Conservation (phyloP, 2,329 filamentous ascomycete species). For the Hymenoscyphus infarciens region DNA sequence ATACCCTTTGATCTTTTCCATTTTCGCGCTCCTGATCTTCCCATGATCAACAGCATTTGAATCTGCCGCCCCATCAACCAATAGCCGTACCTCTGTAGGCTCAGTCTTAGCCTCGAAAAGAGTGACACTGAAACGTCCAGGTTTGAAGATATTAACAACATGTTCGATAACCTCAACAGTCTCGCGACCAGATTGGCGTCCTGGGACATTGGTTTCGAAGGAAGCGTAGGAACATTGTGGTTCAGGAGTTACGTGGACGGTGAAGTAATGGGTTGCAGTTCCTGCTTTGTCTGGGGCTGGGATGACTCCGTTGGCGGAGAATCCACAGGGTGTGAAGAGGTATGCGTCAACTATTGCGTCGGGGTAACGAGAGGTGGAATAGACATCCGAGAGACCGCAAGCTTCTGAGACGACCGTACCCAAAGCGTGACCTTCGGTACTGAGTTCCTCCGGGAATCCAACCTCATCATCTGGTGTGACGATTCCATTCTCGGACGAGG, state of each 20-base stretch:
- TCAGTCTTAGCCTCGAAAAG: constrained; percentile 83
- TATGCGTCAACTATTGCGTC: constrained; percentile 94
- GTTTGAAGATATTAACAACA: constrained; percentile 93
- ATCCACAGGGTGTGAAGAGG: constrained; percentile 93
- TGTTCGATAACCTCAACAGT: constrained; percentile 90
- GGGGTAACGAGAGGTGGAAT: constrained; percentile 80
- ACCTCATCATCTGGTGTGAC: constrained; percentile 54
- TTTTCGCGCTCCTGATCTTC: constrained; percentile 44
- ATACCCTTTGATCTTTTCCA: constrained; percentile 79
- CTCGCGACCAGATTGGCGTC: constrained; percentile 79
- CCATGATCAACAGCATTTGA: constrained; percentile 39
- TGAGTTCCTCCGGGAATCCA: constrained; percentile 67
- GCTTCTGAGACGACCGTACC: constrained; percentile 88
- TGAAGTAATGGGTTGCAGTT: constrained; percentile 79
- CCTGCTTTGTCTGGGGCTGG: constrained; percentile 63
- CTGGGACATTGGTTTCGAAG: constrained; percentile 96
- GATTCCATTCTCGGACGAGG: constrained; percentile 57
- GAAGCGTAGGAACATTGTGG: constrained; percentile 96
- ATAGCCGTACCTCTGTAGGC: constrained; percentile 21
- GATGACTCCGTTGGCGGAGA: constrained; percentile 94
- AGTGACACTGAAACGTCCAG: constrained; percentile 95
- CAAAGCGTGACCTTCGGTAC: constrained; percentile 89
- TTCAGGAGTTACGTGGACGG: constrained; percentile 96
- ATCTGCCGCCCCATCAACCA: constrained; percentile 35
- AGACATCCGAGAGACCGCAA: constrained; percentile 86